Evolutionary conservation across 1,139 yeast species (phyloP), one percentile per base, ranked within the genome.

Genomic region (Pichia sp.): DNA sequence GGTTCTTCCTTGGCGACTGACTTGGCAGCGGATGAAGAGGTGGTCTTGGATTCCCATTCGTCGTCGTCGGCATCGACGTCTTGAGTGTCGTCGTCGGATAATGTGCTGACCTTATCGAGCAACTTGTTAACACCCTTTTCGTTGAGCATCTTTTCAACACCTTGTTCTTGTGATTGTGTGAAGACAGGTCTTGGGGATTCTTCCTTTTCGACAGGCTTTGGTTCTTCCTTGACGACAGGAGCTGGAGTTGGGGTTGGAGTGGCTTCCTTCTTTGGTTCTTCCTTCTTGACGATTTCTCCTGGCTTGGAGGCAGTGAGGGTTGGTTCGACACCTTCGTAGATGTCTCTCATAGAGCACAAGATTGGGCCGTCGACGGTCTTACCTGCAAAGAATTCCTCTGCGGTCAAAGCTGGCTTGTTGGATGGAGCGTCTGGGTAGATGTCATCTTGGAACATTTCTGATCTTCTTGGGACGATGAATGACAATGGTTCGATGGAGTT

Each of bases 381-480:
- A 32, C 97, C 98, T 27, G 66, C 68, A 50, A 83, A 75, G 85
- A 90, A 93, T 56, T 90, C 96, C 3, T 72, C 77, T 1, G 96
- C 91, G 22, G 82, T 65, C 53, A 89, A 67, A 0, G 97, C 95
- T 1, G 97, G 84, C 58, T 79, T 75, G 38, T 72, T 76, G 4
- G 96, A 83, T 32, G 94, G 94, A 34, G 94, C 88, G 65, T 86
- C 96, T 3, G 97, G 97, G 63, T 84, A 93, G 46, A 93, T 89
- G 61, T 91, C 98, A 39, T 77, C 84, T 67, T 93, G 97, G 73
- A 93, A 93, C 58, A 85, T 81, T 62, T 93, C 98, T 2, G 96
- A 80, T 64, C 91, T 83, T 73, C 98, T 81, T 54, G 99, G 99
- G 48, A 91, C 97, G 58, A 81, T 78, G 63, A 91, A 93, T 8